Conservation (phyloP, 768 basidiomycete species). For the Pluteus cervinus region DNA sequence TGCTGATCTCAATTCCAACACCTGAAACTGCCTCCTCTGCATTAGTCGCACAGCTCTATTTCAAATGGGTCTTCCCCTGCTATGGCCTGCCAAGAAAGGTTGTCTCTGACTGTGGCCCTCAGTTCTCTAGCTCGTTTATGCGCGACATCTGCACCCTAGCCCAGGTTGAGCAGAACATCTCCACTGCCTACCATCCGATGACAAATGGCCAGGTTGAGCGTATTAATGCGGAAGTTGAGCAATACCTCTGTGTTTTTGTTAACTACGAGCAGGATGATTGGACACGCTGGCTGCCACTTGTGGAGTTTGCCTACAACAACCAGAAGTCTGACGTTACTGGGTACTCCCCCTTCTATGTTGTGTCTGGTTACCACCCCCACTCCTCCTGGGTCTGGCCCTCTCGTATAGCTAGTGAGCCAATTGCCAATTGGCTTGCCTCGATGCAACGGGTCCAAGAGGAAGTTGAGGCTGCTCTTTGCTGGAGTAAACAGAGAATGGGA, state of each 20-base stretch:
- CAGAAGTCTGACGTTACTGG: constrained; percentile 18
- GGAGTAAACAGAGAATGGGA: no score
- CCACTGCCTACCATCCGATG: constrained; percentile 38
- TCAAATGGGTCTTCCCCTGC: constrained; percentile 26
- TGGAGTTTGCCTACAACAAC: constrained; percentile 27
- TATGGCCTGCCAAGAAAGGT: constrained; percentile 27
- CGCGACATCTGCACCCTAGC: not conserved
- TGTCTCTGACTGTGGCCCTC: constrained; percentile 25
- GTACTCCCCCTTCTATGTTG: constrained; percentile 23
- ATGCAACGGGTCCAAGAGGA: no score
- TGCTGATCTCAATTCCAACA: constrained; percentile 35
- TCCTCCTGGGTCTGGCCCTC: no score
- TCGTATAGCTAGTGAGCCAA: no score
- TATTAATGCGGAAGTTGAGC: not conserved
- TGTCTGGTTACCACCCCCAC: constrained; percentile 23
- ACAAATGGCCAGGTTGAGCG: constrained; percentile 13
- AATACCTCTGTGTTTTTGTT: constrained; percentile 13
- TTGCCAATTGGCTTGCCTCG: no score
- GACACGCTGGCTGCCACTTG: constrained; percentile 15
- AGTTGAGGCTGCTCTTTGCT: no score
- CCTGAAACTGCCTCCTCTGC: constrained; percentile 17
- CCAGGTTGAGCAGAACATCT: constrained; percentile 25
- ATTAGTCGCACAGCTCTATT: constrained; percentile 28
- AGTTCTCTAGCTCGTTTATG: constrained; percentile 28
- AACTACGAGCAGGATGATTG: constrained; percentile 23